Conservation (phyloP, 164 flowering plant species). For the Berberis vulgaris region DNA sequence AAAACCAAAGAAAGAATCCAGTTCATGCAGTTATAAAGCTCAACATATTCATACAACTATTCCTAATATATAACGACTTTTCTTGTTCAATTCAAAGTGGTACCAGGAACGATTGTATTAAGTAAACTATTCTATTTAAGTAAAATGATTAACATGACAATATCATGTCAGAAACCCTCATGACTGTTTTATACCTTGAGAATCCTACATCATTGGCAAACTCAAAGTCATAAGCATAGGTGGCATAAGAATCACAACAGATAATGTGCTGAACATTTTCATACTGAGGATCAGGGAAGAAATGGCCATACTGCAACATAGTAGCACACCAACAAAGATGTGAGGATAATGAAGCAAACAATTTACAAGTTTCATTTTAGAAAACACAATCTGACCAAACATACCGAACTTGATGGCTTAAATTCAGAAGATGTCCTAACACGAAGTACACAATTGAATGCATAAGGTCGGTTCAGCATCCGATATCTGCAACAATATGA, state of each 20-base stretch:
- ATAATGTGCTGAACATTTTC: constrained; percentile 97
- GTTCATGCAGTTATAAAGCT: not conserved
- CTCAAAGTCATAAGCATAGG: constrained; percentile 98
- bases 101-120: no score
- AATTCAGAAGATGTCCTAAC: constrained; percentile 91
- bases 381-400: constrained; percentile 13
- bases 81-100: no score
- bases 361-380: not conserved
- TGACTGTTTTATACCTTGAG: constrained; percentile 48
- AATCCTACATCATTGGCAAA: constrained; percentile 61
- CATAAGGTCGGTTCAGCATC: constrained; percentile 92
- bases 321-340: not conserved
- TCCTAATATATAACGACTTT: no score
- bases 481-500: constrained; percentile 66
- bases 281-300: constrained; percentile 97
- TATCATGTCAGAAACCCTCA: not conserved
- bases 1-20: not conserved
- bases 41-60: not conserved
- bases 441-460: constrained; percentile 83
- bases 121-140: not conserved
- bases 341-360: not conserved
- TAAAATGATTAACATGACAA: not conserved
- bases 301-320: constrained; percentile 87
- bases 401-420: constrained; percentile 69
- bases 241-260: constrained; percentile 92